Percentiles rank a stretch among this genome's conserved stretches.
Evolutionary conservation across 257 asterid species (phyloP).

Genomic region (Echites panduratus): DNA sequence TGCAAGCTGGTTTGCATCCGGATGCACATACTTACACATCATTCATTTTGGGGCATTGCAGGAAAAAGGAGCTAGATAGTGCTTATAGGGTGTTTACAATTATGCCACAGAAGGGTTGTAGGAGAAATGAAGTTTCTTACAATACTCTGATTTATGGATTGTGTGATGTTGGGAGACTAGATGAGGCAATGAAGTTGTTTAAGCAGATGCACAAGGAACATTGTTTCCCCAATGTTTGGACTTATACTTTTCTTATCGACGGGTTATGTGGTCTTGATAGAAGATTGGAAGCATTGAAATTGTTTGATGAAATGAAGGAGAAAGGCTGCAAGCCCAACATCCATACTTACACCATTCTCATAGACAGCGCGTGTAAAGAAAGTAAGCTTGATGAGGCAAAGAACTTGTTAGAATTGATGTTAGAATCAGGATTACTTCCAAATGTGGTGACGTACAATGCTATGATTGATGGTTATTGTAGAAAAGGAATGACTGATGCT

Average conservation of each 20-base stretch:
- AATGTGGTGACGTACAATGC: conserved; percentile 59
- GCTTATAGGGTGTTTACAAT: conserved; percentile 38
- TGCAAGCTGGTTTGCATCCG: conserved; percentile 56
- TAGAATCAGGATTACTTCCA: conserved; percentile 46
- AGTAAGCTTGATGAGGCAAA: conserved; percentile 47
- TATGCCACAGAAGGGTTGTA: conserved; percentile 55
- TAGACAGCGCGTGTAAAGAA: conserved; percentile 54
- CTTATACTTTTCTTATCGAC: conserved; percentile 64
- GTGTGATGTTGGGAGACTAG: conserved; percentile 51
- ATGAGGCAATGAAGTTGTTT: conserved; percentile 47
- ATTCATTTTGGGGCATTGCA: conserved; percentile 68
- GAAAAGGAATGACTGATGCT: conserved; percentile 45
- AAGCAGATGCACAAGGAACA: conserved; percentile 49
- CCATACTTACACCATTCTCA: conserved; percentile 58
- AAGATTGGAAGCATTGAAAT: conserved; percentile 48
- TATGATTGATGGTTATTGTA: conserved; percentile 62
- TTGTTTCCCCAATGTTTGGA: conserved; percentile 54
- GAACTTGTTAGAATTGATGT: conserved; percentile 36
- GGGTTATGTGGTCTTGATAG: conserved; percentile 49
- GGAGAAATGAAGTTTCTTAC: conserved; percentile 62
- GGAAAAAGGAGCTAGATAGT: conserved; percentile 48
- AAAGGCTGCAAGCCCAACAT: conserved; percentile 60
- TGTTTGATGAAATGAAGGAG: conserved; percentile 66
- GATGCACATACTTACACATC: conserved; percentile 72
- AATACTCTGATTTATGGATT: conserved; percentile 65